Evolutionary conservation across 1,139 yeast genomes (phyloP).

Genomic region (Scheffersomyces titani): DNA sequence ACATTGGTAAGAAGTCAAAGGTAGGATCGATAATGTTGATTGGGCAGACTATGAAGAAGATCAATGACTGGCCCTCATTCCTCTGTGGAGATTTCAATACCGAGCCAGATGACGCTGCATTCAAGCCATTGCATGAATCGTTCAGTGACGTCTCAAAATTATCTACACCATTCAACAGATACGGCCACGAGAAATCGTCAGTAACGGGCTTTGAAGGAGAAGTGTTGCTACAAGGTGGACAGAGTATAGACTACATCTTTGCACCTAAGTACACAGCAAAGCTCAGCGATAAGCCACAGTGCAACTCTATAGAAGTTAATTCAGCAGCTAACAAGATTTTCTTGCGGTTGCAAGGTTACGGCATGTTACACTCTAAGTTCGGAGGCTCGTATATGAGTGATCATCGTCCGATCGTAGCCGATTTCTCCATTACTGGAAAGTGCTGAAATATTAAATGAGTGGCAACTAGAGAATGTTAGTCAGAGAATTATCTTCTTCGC

Average conservation of each 20-base stretch:
- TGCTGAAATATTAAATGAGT: background rate
- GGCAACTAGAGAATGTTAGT: background rate
- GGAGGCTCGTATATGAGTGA: slow-evolving; percentile 50
- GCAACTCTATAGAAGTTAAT: slow-evolving; percentile 11
- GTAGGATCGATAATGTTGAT: slow-evolving; percentile 48
- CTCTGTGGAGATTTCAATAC: slow-evolving; percentile 30
- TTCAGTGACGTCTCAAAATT: slow-evolving; percentile 32
- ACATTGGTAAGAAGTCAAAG: slow-evolving; percentile 48
- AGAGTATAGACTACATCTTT: slow-evolving; percentile 54
- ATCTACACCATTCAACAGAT: slow-evolving; percentile 28
- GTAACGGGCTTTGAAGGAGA: slow-evolving; percentile 53
- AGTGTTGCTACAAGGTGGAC: slow-evolving; percentile 29
- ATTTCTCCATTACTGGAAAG: slow-evolving; percentile 18
- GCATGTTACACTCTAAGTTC: slow-evolving; percentile 48
- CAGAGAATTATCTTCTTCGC: too few relatives aligned
- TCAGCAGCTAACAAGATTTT: slow-evolving; percentile 14
- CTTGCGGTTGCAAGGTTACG: slow-evolving; percentile 34
- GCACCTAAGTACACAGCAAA: slow-evolving; percentile 33
- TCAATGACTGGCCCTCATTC: slow-evolving; percentile 44
- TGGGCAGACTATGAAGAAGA: slow-evolving; percentile 35
- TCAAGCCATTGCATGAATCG: slow-evolving; percentile 30
- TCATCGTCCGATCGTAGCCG: slow-evolving; percentile 57
- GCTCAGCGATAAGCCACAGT: slow-evolving; percentile 18
- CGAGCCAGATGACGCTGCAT: slow-evolving; percentile 16
- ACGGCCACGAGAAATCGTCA: slow-evolving; percentile 47